These are phyloP conservation scores for Melanogaster broomeanus DNA, from an alignment of 768 basidiomycete species.

Conservation along the genomic window DNA sequence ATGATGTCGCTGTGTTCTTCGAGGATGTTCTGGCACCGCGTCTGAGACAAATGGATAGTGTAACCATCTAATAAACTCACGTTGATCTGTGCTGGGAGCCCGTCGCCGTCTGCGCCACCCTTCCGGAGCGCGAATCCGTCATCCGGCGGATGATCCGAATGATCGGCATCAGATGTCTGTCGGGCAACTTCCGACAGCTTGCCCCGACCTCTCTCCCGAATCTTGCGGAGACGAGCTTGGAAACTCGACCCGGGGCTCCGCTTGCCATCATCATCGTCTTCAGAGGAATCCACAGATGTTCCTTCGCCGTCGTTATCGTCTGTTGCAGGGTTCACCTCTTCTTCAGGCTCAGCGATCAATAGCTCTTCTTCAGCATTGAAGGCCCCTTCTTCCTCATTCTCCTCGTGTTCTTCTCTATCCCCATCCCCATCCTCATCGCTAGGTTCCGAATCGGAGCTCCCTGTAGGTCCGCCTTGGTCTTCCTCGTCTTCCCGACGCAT, in stretches of 20 bases:
- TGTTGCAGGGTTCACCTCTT: not conserved
- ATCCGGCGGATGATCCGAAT: slow-evolving; percentile 45
- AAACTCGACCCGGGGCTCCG: slow-evolving; percentile 37
- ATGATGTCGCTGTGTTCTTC: slow-evolving; percentile 59
- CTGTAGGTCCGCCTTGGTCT: slow-evolving; percentile 23
- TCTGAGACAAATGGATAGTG: slow-evolving; percentile 1
- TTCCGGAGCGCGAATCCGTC: too few relatives aligned
- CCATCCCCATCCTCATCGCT: slow-evolving; percentile 30
- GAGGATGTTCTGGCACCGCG: slow-evolving; percentile 60
- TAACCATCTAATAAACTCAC: slow-evolving; percentile 37
- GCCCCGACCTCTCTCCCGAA: slow-evolving; percentile 28
- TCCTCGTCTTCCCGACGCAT: slow-evolving; percentile 53
- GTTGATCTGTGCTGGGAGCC: slow-evolving; percentile 53
- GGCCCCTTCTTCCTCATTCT: slow-evolving; percentile 36
- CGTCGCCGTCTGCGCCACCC: too few relatives aligned
- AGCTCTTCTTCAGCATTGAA: slow-evolving; percentile 48
- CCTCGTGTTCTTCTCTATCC: slow-evolving; percentile 36
- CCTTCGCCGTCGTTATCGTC: slow-evolving; percentile 23
- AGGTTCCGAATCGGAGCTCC: slow-evolving; percentile 28
- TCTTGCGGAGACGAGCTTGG: slow-evolving; percentile 33
- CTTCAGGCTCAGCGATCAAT: slow-evolving; percentile 38
- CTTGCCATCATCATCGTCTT: slow-evolving; percentile 37
- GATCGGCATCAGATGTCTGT: slow-evolving; percentile 23
- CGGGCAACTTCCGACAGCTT: slow-evolving; percentile 12
- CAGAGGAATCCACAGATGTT: slow-evolving; percentile 33